These are phyloP conservation scores for Nitzschia sp. DNA, from an alignment of 108 stramenopile genomes.

Conservation along the genomic window DNA sequence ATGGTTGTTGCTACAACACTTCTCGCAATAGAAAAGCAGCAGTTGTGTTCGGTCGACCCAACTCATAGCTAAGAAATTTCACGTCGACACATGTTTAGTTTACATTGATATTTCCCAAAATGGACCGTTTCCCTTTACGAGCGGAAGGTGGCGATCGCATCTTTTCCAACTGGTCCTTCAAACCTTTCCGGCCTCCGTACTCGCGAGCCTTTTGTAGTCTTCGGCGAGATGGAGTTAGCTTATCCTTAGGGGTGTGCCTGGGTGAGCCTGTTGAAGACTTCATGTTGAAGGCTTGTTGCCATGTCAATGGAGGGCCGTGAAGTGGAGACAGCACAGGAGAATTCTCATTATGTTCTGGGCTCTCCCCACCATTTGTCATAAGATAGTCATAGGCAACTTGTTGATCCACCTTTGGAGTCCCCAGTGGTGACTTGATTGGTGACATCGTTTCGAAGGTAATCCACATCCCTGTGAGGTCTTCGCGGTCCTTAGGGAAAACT, in stretches of 20 bases:
- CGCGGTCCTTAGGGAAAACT: neutral
- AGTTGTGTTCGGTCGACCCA: neutral
- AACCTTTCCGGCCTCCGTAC: constrained; percentile 38
- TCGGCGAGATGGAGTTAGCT: neutral
- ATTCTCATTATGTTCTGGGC: neutral
- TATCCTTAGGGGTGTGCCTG: constrained; percentile 4
- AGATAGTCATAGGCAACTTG: no score
- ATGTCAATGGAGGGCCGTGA: neutral
- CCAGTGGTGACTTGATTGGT: no score
- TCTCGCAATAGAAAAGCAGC: neutral
- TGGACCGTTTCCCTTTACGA: neutral
- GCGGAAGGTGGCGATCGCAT: constrained; percentile 49
- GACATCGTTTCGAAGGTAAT: no score
- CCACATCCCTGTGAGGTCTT: no score
- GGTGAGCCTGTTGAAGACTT: constrained; percentile 4
- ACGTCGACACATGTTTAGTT: neutral
- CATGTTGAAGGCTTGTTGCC: neutral
- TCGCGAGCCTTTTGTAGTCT: constrained; percentile 30
- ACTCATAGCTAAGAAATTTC: no score
- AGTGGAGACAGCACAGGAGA: neutral
- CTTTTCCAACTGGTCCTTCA: constrained; percentile 38
- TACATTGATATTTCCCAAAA: neutral
- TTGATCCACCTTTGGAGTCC: no score
- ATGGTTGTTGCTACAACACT: constrained; percentile 3
- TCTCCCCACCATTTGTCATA: no score